Evolutionary conservation across 495 filamentous ascomycete species (phyloP).

Genomic region (Penicillium lividum): DNA sequence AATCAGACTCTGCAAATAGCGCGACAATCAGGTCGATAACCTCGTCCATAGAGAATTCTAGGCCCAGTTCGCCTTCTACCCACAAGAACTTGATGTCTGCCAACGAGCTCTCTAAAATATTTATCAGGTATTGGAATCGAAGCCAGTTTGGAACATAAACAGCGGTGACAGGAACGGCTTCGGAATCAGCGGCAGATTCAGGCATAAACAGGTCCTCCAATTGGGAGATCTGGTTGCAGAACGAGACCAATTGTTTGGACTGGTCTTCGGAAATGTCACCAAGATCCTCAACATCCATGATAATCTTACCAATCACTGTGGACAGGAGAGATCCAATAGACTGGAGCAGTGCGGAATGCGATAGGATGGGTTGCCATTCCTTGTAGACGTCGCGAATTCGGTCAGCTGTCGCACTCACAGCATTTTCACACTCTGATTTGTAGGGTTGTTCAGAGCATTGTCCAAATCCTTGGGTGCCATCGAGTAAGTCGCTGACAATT

Average conservation of each 20-base stretch:
- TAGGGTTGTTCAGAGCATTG: constrained; percentile 63
- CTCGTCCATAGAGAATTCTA: constrained; percentile 83
- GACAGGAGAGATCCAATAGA: constrained; percentile 79
- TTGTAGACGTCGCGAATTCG: constrained; percentile 67
- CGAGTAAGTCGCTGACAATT: constrained; percentile 80
- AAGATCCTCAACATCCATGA: constrained; percentile 84
- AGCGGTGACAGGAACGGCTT: constrained; percentile 63
- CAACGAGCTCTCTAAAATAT: constrained; percentile 87
- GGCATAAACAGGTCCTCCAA: constrained; percentile 78
- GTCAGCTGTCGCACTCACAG: constrained; percentile 66
- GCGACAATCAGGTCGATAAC: constrained; percentile 84
- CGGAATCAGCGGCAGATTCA: constrained; percentile 37
- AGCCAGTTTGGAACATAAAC: constrained; percentile 85
- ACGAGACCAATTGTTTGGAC: constrained; percentile 71
- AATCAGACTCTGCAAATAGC: constrained; percentile 85
- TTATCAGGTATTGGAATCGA: constrained; percentile 82
- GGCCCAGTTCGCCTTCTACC: constrained; percentile 77
- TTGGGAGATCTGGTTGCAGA: constrained; percentile 69
- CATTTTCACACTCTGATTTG: constrained; percentile 66
- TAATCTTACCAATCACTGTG: constrained; percentile 76
- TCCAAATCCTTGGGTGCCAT: constrained; percentile 67
- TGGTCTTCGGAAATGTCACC: constrained; percentile 84
- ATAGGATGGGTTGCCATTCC: constrained; percentile 79
- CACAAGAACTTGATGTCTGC: constrained; percentile 88
- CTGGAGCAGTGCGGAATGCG: constrained; percentile 79